phyloP scores from a whole-genome alignment of 768 basidiomycete genomes.

The Agrocybe pediades region DNA sequence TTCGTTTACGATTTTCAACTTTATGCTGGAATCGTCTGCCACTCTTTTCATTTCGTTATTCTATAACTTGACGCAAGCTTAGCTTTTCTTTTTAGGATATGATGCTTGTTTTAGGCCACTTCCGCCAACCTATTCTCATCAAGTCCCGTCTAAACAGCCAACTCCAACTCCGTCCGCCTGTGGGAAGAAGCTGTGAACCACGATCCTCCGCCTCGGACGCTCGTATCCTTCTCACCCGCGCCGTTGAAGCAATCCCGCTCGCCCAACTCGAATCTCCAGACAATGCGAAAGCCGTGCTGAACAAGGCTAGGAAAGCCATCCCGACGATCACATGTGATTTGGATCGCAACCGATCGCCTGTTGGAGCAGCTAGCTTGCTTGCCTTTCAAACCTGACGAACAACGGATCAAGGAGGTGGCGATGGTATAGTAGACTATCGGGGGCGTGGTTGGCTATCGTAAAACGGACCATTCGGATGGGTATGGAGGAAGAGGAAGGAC shows the following conservation, averaged over 20 bases:
- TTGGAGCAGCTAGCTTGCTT: conserved; percentile 73
- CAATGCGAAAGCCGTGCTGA: conserved; percentile 88
- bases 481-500: conserved; percentile 90
- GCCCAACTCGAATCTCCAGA: conserved; percentile 94
- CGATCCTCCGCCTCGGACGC: conserved; percentile 88
- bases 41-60: no score
- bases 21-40: no score
- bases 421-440: conserved; percentile 89
- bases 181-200: conserved; percentile 99
- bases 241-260: conserved; percentile 97
- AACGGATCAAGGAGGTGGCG: conserved; percentile 65
- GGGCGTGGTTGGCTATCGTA: conserved; percentile 89
- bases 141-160: no score
- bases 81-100: no score
- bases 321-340: conserved; percentile 98
- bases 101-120: no score
- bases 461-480: conserved; percentile 94
- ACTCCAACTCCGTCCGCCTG: conserved; percentile 91
- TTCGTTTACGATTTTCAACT: no score
- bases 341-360: conserved; percentile 94
- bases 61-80: no score
- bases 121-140: no score
- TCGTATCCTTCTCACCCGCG: conserved; percentile 87
- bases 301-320: conserved; percentile 92
- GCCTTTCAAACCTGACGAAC: conserved; percentile 46